Conservation (phyloP, 2,329 filamentous ascomycete species). For the Coleophoma eucalyptorum region DNA sequence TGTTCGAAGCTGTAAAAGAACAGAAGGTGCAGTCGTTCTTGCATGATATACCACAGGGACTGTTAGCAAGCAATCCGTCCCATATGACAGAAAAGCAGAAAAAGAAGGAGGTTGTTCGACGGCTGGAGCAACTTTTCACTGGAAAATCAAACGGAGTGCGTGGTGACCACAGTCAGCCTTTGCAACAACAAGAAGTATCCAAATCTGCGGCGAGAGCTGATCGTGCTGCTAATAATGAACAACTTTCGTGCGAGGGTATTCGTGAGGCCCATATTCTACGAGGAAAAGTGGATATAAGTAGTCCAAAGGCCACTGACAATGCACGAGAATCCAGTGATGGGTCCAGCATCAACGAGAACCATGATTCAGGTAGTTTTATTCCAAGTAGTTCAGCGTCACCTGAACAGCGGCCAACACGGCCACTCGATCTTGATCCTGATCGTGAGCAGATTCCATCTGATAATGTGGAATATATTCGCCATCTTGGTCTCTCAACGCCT, state of each 20-base stretch:
- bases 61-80: slow-evolving; percentile 55
- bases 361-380: background rate
- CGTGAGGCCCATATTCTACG: slow-evolving; percentile 36
- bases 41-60: slow-evolving; percentile 66
- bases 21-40: slow-evolving; percentile 67
- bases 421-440: slow-evolving; percentile 73
- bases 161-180: slow-evolving; percentile 17
- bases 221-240: slow-evolving; percentile 16
- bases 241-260: slow-evolving; percentile 25
- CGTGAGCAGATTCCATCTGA: slow-evolving; percentile 72
- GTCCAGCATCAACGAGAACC: background rate
- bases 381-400: slow-evolving; percentile 31
- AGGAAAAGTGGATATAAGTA: slow-evolving; percentile 12
- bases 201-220: slow-evolving; percentile 43
- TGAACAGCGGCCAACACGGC: slow-evolving; percentile 74
- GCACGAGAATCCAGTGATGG: background rate
- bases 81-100: slow-evolving; percentile 68
- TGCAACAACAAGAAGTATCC: slow-evolving; percentile 44
- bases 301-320: background rate
- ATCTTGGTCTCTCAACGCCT: slow-evolving; percentile 64
- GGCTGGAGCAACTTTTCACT: slow-evolving; percentile 78
- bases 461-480: slow-evolving; percentile 76
- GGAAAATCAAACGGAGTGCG: slow-evolving; percentile 50
- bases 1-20: slow-evolving; percentile 28
- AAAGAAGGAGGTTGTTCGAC: slow-evolving; percentile 72